These are phyloP conservation scores for Kandelia obovata DNA, from an alignment of 345 rosid genomes.

Conservation along the genomic window DNA sequence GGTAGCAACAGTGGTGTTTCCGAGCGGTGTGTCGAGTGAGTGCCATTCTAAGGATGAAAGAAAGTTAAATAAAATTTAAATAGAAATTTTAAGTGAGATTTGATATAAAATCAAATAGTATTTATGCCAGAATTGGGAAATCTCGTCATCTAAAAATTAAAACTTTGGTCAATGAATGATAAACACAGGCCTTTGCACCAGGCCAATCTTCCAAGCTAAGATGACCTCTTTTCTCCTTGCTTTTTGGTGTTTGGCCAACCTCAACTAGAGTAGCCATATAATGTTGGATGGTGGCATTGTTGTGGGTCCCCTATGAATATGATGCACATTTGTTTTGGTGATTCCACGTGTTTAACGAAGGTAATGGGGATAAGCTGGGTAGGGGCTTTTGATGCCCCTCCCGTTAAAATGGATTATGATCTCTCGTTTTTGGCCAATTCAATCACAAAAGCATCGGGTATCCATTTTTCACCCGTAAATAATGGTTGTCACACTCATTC, in stretches of 20 bases:
- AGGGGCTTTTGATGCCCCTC: conserved; percentile 11
- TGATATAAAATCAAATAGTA: no score
- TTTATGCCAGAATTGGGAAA: no score
- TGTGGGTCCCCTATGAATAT: conserved; percentile 6
- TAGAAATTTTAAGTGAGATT: no score
- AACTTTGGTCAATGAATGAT: no score
- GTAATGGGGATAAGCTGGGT: background rate
- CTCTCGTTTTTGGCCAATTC: background rate
- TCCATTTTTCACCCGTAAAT: background rate
- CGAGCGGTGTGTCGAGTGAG: no score
- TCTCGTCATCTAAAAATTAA: no score
- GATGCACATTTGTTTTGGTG: conserved; percentile 12
- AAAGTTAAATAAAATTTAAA: no score
- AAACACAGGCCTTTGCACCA: no score
- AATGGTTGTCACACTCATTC: background rate
- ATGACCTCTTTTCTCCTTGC: no score
- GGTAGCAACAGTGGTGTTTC: no score
- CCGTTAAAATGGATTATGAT: conserved; percentile 13
- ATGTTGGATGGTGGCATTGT: background rate
- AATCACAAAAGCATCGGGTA: background rate
- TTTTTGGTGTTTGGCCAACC: conserved; percentile 6
- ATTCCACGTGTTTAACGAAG: conserved; percentile 10
- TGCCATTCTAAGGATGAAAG: no score
- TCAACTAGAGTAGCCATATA: background rate
- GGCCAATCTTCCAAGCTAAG: no score